A percentile compares a stretch with the other conserved stretches of the same genome.
phyloP scores from a whole-genome alignment of 805 yeast species.

The Brettanomyces sp. region DNA sequence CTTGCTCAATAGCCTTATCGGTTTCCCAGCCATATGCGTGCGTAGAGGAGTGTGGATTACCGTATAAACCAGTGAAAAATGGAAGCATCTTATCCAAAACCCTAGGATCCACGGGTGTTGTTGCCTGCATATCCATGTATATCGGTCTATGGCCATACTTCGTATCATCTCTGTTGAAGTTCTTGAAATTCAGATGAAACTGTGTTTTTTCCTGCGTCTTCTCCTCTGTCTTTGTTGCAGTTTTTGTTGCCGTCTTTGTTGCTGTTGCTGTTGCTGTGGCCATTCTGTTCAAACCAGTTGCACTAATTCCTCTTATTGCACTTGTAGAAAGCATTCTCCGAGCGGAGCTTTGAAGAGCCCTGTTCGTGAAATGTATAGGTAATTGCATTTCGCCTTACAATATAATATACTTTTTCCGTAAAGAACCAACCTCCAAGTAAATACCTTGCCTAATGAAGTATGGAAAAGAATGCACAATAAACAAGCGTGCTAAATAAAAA shows the following conservation, averaged over 20 bases:
- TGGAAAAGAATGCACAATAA: no score
- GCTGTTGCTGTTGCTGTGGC: constrained; percentile 5
- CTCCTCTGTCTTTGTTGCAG: not conserved
- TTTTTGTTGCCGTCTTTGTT: constrained; percentile 5
- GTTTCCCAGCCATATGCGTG: constrained; percentile 99
- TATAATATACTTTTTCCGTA: no score
- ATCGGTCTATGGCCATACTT: constrained; percentile 76
- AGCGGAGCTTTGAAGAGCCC: not conserved
- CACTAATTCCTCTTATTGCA: not conserved
- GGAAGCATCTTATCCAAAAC: constrained; percentile 83
- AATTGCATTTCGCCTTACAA: not conserved
- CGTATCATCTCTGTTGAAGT: constrained; percentile 34
- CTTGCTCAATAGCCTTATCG: constrained; percentile 79
- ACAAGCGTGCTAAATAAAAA: not conserved
- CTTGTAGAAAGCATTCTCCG: constrained; percentile 1
- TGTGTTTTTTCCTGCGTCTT: constrained; percentile 36
- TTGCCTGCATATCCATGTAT: constrained; percentile 95
- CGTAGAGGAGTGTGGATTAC: constrained; percentile 96
- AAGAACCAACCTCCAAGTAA: no score
- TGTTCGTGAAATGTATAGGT: not conserved
- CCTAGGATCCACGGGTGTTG: constrained; percentile 96
- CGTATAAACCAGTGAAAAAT: constrained; percentile 86
- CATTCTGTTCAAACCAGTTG: not conserved
- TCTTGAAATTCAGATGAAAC: constrained; percentile 33
- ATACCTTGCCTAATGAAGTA: no score